Evolutionary conservation across 2,329 filamentous ascomycete genomes (phyloP).

Genomic region (Ophiostoma australiae): DNA sequence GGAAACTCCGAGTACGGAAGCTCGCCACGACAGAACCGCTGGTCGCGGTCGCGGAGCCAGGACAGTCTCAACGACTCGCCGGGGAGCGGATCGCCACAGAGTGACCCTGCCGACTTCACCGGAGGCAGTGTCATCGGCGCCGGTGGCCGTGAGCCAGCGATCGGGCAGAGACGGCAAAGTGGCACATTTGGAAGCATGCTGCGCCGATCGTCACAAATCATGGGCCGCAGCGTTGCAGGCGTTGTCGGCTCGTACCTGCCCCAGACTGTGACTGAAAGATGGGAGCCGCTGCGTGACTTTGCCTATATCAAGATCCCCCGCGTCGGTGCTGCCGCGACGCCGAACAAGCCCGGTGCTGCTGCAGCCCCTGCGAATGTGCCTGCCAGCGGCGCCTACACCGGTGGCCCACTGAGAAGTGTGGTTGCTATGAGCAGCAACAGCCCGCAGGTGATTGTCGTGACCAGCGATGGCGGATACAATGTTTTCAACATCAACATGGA

Average conservation of each 20-base stretch:
- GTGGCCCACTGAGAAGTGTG: constrained; percentile 73
- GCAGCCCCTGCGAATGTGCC: constrained; percentile 26
- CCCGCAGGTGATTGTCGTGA: constrained; percentile 96
- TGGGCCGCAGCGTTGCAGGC: constrained; percentile 81
- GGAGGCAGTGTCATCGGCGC: constrained; percentile 26
- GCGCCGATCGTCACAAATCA: constrained; percentile 88
- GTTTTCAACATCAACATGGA: constrained; percentile 95
- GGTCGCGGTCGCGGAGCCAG: constrained; percentile 49
- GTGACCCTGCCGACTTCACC: constrained; percentile 43
- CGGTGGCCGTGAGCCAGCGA: constrained; percentile 27
- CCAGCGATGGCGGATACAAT: constrained; percentile 90
- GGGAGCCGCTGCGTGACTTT: constrained; percentile 92
- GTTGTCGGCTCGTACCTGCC: constrained; percentile 90
- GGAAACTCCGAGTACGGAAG: constrained; percentile 33
- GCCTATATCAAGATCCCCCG: constrained; percentile 92
- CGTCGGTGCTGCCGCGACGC: constrained; percentile 31
- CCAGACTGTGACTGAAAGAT: constrained; percentile 92
- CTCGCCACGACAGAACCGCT: constrained; percentile 42
- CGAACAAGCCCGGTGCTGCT: constrained; percentile 30
- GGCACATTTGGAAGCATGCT: constrained; percentile 87
- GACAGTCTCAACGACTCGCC: constrained; percentile 54
- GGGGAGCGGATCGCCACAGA: constrained; percentile 42
- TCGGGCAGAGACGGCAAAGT: constrained; percentile 48
- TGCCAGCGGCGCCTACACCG: constrained; percentile 24
- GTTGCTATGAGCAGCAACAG: constrained; percentile 94